Percentiles rank a stretch among this genome's conserved stretches.
Evolutionary conservation across 495 filamentous ascomycete genomes (phyloP).

Genomic region (Podospora comata): DNA sequence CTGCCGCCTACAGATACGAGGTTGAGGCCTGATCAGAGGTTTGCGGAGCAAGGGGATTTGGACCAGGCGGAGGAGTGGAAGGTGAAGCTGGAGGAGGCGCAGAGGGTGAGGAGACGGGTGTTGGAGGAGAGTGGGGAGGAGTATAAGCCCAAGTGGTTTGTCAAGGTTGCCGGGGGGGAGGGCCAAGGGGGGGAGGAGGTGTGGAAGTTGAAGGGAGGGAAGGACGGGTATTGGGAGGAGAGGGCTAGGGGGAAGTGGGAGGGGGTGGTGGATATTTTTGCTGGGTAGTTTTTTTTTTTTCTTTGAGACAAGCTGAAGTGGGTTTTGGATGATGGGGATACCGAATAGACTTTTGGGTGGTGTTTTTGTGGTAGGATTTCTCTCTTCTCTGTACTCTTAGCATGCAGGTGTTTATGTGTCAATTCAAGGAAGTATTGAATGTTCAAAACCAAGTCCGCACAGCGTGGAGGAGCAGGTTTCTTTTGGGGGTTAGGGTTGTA

Average conservation of each 20-base stretch:
- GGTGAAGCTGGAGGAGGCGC: constrained; percentile 76
- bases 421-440: background rate
- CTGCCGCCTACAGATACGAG: constrained; percentile 78
- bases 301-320: too few species aligned
- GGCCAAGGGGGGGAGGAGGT: constrained; percentile 63
- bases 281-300: constrained; percentile 13
- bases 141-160: constrained; percentile 81
- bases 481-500: too few species aligned
- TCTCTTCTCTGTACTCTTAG: background rate
- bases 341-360: background rate
- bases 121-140: constrained; percentile 69
- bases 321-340: background rate
- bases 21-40: constrained; percentile 87
- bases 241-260: constrained; percentile 65
- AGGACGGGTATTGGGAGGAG: constrained; percentile 91
- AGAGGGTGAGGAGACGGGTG: constrained; percentile 69
- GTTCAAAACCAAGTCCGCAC: background rate
- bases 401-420: background rate
- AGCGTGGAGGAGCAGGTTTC: too few species aligned
- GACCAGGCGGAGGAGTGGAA: constrained; percentile 85
- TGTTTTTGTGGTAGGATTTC: background rate
- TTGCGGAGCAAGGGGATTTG: constrained; percentile 75
- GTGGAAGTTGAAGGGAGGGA: constrained; percentile 77
- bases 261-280: constrained; percentile 69
- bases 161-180: constrained; percentile 48